Evolutionary conservation across 495 filamentous ascomycete genomes (phyloP).

Genomic region (Margaritispora aquatica): DNA sequence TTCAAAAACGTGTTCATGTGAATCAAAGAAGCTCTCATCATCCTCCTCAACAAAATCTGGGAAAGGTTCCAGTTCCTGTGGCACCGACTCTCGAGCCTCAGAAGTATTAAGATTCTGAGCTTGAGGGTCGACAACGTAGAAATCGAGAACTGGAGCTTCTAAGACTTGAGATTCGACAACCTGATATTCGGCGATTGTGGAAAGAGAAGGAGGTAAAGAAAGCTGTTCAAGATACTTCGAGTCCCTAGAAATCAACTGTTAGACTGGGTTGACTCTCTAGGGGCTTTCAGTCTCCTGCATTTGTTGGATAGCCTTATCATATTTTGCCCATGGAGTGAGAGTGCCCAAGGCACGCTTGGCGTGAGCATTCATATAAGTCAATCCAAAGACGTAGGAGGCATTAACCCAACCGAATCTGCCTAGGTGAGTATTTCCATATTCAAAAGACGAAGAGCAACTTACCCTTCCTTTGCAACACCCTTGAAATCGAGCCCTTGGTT

Average conservation of each 20-base stretch:
- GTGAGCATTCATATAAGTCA: constrained; percentile 76
- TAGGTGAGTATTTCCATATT: constrained; percentile 17
- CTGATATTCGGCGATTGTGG: no score
- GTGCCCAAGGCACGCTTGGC: constrained; percentile 80
- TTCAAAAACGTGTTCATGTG: not conserved
- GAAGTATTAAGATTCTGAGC: no score
- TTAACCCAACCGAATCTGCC: constrained; percentile 97
- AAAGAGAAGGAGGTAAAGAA: no score
- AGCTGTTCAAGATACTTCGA: not conserved
- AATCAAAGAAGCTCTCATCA: not conserved
- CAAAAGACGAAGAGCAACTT: constrained; percentile 33
- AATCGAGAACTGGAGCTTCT: no score
- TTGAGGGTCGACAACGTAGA: no score
- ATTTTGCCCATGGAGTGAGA: constrained; percentile 58
- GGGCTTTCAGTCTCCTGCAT: not conserved
- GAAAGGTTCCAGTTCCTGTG: no score
- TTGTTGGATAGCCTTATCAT: not conserved
- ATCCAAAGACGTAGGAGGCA: constrained; percentile 86
- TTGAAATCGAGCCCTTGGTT: constrained; percentile 94
- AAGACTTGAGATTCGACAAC: no score
- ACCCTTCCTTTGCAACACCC: constrained; percentile 93
- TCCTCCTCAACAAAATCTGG: no score
- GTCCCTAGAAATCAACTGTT: not conserved
- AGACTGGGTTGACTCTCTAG: not conserved
- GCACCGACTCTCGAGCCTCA: no score